Evolutionary conservation across 2,329 filamentous ascomycete species (phyloP).

Genomic region (Chlorencoelia australis): DNA sequence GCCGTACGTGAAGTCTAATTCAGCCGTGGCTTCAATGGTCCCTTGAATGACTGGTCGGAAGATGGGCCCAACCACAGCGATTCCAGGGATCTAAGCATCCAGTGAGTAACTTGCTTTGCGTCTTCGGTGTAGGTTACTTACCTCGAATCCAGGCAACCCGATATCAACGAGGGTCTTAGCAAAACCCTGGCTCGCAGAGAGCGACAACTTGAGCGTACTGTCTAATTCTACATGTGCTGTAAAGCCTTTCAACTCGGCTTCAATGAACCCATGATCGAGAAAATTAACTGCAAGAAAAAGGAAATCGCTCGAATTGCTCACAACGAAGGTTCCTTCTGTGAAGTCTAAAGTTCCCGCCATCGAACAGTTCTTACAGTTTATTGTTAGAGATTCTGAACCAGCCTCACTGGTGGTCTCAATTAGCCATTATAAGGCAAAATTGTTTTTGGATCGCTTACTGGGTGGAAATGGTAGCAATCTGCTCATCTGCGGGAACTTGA

Average conservation of each 20-base stretch:
- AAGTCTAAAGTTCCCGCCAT: background rate
- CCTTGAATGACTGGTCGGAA: background rate
- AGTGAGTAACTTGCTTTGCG: too few species aligned
- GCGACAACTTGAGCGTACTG: background rate
- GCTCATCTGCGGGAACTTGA: background rate
- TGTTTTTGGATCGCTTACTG: background rate
- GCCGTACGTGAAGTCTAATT: constrained; percentile 4
- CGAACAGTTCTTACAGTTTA: constrained; percentile 4
- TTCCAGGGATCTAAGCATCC: constrained; percentile 4
- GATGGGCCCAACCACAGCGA: constrained; percentile 1
- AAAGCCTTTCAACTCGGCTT: background rate
- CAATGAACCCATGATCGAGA: constrained; percentile 4
- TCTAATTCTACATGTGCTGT: constrained; percentile 6
- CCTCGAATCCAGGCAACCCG: constrained; percentile 1
- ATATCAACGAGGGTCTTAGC: background rate
- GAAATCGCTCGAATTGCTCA: background rate
- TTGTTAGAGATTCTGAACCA: background rate
- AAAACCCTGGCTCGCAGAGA: background rate
- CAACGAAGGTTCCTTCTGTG: constrained; percentile 1
- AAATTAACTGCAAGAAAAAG: background rate
- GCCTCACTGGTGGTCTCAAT: background rate
- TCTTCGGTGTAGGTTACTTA: background rate
- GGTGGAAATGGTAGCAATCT: background rate
- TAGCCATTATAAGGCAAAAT: background rate
- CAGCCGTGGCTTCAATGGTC: background rate